Evolutionary conservation across 345 rosid species (phyloP).

Genomic region (Acer campestre): DNA sequence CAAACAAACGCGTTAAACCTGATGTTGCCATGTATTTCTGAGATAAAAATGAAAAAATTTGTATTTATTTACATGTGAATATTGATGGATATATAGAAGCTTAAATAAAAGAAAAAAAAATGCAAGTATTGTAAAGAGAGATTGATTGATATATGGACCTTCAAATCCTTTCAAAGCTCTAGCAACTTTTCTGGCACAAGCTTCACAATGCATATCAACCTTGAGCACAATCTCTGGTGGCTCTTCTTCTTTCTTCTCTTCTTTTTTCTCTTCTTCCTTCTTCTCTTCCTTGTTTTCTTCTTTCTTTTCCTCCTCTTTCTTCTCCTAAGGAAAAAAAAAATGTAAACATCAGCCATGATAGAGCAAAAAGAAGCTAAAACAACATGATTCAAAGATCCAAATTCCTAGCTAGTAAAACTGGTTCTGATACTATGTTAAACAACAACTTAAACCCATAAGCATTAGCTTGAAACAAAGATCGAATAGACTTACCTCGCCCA

Average conservation of each 20-base stretch:
- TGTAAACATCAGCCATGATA: not conserved
- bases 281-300: conserved; percentile 18
- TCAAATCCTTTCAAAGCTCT: conserved; percentile 62
- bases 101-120: not conserved
- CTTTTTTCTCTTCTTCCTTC: conserved; percentile 26
- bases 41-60: too few species aligned
- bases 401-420: not conserved
- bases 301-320: conserved; percentile 22
- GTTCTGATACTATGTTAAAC: too few species aligned
- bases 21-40: not conserved
- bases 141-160: conserved; percentile 35
- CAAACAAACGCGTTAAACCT: not conserved
- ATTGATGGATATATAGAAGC: not conserved
- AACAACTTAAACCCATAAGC: too few species aligned
- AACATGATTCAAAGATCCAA: not conserved
- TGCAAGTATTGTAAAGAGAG: not conserved
- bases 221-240: conserved; percentile 64
- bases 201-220: conserved; percentile 84
- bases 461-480: too few species aligned
- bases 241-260: conserved; percentile 34
- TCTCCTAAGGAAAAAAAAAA: conserved; percentile 18
- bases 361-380: not conserved
- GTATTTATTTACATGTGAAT: not conserved
- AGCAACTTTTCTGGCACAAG: conserved; percentile 73
- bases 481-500: conserved; percentile 52